Base-by-base conservation (phyloP, 2,329 filamentous ascomycete species). In the Penicillium corylophilum region DNA sequence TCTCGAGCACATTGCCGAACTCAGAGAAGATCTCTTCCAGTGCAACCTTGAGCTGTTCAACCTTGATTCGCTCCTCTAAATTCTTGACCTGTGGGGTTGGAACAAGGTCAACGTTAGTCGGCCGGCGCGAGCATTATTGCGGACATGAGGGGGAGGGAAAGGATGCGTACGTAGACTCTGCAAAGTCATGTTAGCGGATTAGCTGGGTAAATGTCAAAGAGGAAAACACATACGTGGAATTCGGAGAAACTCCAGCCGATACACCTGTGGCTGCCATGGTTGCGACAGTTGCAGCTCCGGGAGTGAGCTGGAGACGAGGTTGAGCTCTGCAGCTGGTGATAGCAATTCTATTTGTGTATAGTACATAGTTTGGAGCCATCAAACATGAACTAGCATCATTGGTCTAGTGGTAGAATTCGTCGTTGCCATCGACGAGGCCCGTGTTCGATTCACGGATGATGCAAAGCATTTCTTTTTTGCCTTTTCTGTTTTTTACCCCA, bases 11-110 rank as follows among this genome's bases (percentile, higher is more conserved):
- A 51, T 79, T 86, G 57, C 94, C 94, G 73, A 94, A 96, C 72
- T 95, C 89, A 57, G 85, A 85, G 75, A 97, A 97, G 65, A 97
- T 81, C 57, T 86, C 84, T 20, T 75, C 77, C 15, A 99, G 80
- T 0, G 89, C 82, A 60, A 87, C 82, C 59, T 86, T 88, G 48
- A 97, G 79, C 9, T 83, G 75, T 29, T 91, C 87, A 51, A 89
- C 80, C 71, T 95, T 96, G 73, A 95, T 86, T 68, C 88, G 85
- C 79, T 97, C 94, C 74, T 96, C 90, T 53, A 99, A 85, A 71
- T 96, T 96, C 65, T 87, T 89, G 57, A 83, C 77, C 77, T 83
- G 53, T 42, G 16, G 16, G 35, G 2, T 38, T 20, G 35, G 10
- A 20, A 38, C 20, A 54, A 43, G 40, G 20, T 31, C 42, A 33